phyloP scores from a whole-genome alignment of 257 asterid species.

The Primulina tabacum region DNA sequence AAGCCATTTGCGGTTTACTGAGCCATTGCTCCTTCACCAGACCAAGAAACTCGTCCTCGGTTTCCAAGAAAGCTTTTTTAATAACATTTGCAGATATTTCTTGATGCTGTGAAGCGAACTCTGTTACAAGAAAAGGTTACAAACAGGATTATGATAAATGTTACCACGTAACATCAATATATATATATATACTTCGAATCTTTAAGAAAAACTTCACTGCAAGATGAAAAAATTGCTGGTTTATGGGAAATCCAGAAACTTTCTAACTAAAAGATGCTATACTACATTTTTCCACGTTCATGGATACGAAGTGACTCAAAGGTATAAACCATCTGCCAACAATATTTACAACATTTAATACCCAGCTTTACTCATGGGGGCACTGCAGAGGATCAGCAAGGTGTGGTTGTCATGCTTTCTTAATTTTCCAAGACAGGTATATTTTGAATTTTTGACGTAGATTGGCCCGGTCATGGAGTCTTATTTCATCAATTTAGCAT shows the following conservation, averaged over 20 bases:
- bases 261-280: not conserved
- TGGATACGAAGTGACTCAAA: not conserved
- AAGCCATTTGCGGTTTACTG: conserved; percentile 70
- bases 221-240: not conserved
- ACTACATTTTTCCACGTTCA: not conserved
- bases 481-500: too few species aligned
- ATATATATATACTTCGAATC: too few species aligned
- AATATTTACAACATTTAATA: not conserved
- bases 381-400: not conserved
- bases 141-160: not conserved
- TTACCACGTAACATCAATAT: not conserved
- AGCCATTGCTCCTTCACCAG: conserved; percentile 73
- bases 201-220: not conserved
- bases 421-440: not conserved
- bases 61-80: conserved; percentile 72
- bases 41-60: conserved; percentile 80
- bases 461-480: not conserved
- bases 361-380: not conserved
- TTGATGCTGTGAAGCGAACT: conserved; percentile 57
- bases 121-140: conserved; percentile 41
- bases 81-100: conserved; percentile 70
- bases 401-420: not conserved
- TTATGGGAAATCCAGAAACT: not conserved
- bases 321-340: not conserved
- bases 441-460: too few species aligned